A percentile compares a stretch with the other conserved stretches of the same genome.
These are phyloP conservation scores for Triglochin maritima DNA, from an alignment of 106 monocot genomes.

Conservation along the genomic window DNA sequence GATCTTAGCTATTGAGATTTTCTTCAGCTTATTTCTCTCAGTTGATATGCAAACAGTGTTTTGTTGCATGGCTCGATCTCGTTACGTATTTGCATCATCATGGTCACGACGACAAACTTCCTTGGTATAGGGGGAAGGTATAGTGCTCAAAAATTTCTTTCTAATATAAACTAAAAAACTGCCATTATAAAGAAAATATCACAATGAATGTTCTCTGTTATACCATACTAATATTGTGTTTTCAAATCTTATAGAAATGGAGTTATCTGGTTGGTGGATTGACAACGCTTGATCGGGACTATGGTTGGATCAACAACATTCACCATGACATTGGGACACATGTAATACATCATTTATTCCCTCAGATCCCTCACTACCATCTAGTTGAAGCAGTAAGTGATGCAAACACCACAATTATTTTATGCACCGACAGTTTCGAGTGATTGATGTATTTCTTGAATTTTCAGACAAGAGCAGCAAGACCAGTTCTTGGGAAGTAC, in stretches of 20 bases:
- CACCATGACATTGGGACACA: constrained; percentile 85
- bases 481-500: constrained; percentile 66
- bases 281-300: constrained; percentile 69
- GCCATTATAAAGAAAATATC: no score
- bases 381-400: constrained; percentile 58
- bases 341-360: constrained; percentile 75
- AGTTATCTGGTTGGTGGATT: constrained; percentile 65
- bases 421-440: background rate
- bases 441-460: background rate
- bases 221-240: background rate
- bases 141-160: background rate
- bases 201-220: background rate
- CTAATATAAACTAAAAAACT: no score
- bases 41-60: background rate
- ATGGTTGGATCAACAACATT: constrained; percentile 69
- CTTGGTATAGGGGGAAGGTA: constrained; percentile 18
- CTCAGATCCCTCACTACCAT: constrained; percentile 77
- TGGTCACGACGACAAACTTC: constrained; percentile 14
- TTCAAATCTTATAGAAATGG: constrained; percentile 38
- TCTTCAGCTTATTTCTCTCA: background rate
- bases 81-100: constrained; percentile 20
- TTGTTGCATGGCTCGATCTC: constrained; percentile 14
- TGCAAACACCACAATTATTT: background rate
- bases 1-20: background rate
- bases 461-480: constrained; percentile 55